Evolutionary conservation across 2,329 filamentous ascomycete genomes (phyloP), one percentile per base, ranked within the genome.

Genomic region (Penicillium freii): DNA sequence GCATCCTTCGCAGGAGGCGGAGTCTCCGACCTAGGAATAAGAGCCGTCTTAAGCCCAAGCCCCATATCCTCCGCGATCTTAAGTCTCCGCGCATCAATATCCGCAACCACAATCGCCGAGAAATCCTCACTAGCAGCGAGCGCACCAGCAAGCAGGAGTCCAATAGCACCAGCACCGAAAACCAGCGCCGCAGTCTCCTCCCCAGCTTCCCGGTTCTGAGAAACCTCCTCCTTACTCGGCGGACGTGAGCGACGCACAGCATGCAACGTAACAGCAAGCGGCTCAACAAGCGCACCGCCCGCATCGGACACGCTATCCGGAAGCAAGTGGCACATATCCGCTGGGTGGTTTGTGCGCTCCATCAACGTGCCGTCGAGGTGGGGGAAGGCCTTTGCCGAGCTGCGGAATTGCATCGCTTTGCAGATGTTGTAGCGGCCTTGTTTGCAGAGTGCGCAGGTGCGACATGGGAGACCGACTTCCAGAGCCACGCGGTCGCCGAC

Each of bases 391-490:
- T 85, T 87, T 36, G 84, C 84, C 53, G 81, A 84, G 64, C 80
- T 83, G 58, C 83, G 71, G 67, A 87, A 87, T 40, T 76, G 77
- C 77, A 87, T 80, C 9, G 75, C 75, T 25, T 80, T 80, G 75
- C 84, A 87, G 62, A 87, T 84, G 64, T 87, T 87, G 69, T 87
- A 87, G 50, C 84, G 73, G 51, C 82, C 83, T 55, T 80, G 77
- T 43, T 75, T 73, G 68, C 84, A 87, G 51, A 82, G 74, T 23
- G 77, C 72, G 67, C 84, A 87, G 40, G 72, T 69, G 39, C 89
- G 86, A 78, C 93, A 97, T 0, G 92, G 91, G 51, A 90, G 84
- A 50, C 93, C 93, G 15, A 95, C 93, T 81, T 97, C 93, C 42
- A 97, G 80, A n/a, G 93, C 92, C 21, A 97, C 88, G 66, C 90